A percentile compares a stretch with the other conserved stretches of the same genome.
phyloP scores from a whole-genome alignment of 805 yeast genomes.

The Saccharomycopsis fodiens region DNA sequence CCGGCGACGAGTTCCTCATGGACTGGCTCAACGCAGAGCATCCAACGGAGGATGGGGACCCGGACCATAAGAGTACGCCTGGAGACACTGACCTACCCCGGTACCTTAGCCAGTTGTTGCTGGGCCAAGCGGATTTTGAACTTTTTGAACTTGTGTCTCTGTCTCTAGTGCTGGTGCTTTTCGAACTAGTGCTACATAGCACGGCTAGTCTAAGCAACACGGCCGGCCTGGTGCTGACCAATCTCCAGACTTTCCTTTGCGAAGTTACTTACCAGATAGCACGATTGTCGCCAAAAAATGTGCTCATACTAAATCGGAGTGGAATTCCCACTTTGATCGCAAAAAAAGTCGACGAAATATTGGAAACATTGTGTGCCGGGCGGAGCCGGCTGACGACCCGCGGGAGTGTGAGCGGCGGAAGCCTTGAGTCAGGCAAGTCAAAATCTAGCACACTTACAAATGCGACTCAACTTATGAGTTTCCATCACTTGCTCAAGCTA shows the following conservation, averaged over 20 bases:
- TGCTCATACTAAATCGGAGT: slow-evolving; percentile 9
- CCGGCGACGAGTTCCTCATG: slow-evolving; percentile 9
- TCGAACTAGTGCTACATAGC: no score
- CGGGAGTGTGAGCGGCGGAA: no score
- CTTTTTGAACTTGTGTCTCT: no score
- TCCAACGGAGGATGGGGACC: background rate
- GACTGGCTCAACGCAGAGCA: slow-evolving; percentile 7
- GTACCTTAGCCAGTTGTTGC: slow-evolving; percentile 6
- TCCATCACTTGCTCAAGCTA: slow-evolving; percentile 10
- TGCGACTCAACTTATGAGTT: slow-evolving; percentile 2
- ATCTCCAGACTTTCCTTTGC: slow-evolving; percentile 13
- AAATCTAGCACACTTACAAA: no score
- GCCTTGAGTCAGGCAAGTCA: no score
- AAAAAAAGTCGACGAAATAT: no score
- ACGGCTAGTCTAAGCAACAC: no score
- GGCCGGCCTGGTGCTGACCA: background rate
- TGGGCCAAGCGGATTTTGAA: background rate
- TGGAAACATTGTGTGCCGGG: background rate
- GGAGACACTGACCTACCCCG: slow-evolving; percentile 8
- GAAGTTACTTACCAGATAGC: slow-evolving; percentile 15
- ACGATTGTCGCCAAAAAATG: slow-evolving; percentile 8
- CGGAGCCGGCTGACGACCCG: no score
- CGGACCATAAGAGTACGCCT: no score
- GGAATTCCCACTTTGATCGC: slow-evolving; percentile 7
- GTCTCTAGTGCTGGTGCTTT: no score